Evolutionary conservation across 768 basidiomycete species (phyloP).

Genomic region (Lentinula sp.): DNA sequence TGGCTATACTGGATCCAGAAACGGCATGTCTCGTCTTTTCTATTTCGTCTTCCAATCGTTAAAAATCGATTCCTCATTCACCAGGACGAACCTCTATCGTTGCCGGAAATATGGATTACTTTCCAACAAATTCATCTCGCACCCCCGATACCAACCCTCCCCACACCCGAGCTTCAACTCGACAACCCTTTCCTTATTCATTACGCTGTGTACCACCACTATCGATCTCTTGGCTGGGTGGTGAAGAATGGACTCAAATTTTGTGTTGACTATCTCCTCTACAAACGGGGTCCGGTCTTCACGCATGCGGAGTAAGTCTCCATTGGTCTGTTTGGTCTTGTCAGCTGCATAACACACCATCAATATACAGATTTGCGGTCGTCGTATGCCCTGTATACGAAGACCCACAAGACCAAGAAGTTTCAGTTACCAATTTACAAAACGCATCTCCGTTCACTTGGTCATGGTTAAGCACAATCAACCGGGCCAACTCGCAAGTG

Average conservation of each 20-base stretch:
- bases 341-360: not conserved
- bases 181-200: constrained; percentile 93
- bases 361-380: constrained; percentile 67
- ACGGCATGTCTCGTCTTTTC: constrained; percentile 42
- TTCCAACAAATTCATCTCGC: constrained; percentile 55
- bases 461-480: constrained; percentile 96
- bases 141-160: constrained; percentile 26
- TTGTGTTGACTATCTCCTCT: constrained; percentile 91
- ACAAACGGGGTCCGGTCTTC: constrained; percentile 93
- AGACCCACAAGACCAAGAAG: constrained; percentile 63
- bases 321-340: not conserved
- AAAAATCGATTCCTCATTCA: constrained; percentile 1
- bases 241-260: constrained; percentile 96
- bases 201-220: constrained; percentile 92
- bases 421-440: constrained; percentile 58
- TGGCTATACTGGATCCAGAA: constrained; percentile 59
- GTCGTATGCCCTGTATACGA: constrained; percentile 90
- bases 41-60: not conserved
- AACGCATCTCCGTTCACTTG: constrained; percentile 76
- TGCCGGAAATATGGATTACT: constrained; percentile 55
- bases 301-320: constrained; percentile 84
- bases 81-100: constrained; percentile 49
- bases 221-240: constrained; percentile 94
- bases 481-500: constrained; percentile 93
- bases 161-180: constrained; percentile 37